Evolutionary conservation across 495 filamentous ascomycete species (phyloP), one percentile per base, ranked within the genome.

Genomic region (Xanthoparmelia taractica): DNA sequence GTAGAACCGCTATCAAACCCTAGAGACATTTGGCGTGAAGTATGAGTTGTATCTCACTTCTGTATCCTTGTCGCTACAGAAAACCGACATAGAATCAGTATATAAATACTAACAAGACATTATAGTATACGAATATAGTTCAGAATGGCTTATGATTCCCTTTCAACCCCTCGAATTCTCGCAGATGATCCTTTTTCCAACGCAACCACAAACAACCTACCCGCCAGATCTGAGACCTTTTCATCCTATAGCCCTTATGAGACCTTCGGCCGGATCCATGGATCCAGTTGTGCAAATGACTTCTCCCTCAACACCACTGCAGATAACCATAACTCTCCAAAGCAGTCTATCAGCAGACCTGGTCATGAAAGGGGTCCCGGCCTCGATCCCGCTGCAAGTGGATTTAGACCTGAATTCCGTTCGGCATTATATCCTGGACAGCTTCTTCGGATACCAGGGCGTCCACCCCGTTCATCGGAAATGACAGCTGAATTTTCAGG

Each of bases 21-120:
- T 5, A 36, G 10, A 36, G 5, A 33, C 17, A 10, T 54, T n/a
- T 2, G 50, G 2, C 12, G 27, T 29, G 29, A 33, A 12, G 3
- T 23, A 3, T 33, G 4, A 54, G 2, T 2, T 8, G 15, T 15
- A 52, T 27, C 45, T 47, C 23, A 52, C 18, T 52, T 31, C 25
- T 3, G 2, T 1, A 0, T 20, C 18, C 5, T 4, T 33, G 0
- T 11, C 7, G 13, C 23, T 6, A 13, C 2, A 29, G 6, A 0
- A 27, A 50, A 10, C 25, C 25, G 23, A 4, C 4, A 27, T 17
- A 29, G 15, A 27, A 2, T 11, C 13, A 13, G 20, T 54, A 54
- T 54, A 54, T 18, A 54, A 54, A 54, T 20, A 54, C 50, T 54
- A 33, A 54, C 8, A 8, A 10, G n/a, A n/a, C n/a, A 20, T 20